Evolutionary conservation across 768 basidiomycete genomes (phyloP).

Genomic region (Strobilomyces confusus): DNA sequence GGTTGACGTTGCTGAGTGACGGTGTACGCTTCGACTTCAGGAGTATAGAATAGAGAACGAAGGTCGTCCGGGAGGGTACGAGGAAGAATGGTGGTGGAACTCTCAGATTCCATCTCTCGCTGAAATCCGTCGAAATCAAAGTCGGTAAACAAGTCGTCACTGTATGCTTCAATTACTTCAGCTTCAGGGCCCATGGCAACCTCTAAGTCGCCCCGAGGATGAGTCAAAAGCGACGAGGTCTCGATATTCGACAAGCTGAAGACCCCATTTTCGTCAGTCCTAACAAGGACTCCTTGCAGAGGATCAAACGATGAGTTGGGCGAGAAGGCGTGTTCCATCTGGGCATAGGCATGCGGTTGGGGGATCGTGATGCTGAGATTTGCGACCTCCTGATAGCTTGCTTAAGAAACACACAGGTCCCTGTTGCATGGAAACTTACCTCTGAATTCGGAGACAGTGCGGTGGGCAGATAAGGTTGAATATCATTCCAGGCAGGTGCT

Average conservation of each 20-base stretch:
- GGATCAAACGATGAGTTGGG: constrained; percentile 16
- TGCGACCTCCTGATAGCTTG: constrained; percentile 7
- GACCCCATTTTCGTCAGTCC: constrained; percentile 31
- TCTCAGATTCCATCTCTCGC: constrained; percentile 6
- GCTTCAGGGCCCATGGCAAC: constrained; percentile 21
- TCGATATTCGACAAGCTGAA: constrained; percentile 37
- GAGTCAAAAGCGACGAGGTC: constrained; percentile 25
- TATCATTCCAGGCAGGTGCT: constrained; percentile 11
- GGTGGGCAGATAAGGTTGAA: not conserved
- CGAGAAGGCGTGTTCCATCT: not conserved
- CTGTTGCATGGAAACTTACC: constrained; percentile 4
- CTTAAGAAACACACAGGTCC: not conserved
- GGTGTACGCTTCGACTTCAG: constrained; percentile 12
- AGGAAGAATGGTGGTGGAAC: not conserved
- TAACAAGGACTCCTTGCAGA: constrained; percentile 30
- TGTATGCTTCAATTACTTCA: constrained; percentile 4
- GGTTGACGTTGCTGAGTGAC: constrained; percentile 15
- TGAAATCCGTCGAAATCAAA: constrained; percentile 18
- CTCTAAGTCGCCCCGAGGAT: constrained; percentile 38
- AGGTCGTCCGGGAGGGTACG: constrained; percentile 16
- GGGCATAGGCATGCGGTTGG: constrained; percentile 5
- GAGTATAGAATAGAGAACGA: constrained; percentile 18
- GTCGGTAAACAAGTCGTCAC: constrained; percentile 19
- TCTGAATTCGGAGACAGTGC: constrained; percentile 4
- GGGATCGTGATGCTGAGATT: constrained; percentile 13